These are phyloP conservation scores for Leishmania martiniquensis DNA, from an alignment of 208 protist species.

Conservation along the genomic window DNA sequence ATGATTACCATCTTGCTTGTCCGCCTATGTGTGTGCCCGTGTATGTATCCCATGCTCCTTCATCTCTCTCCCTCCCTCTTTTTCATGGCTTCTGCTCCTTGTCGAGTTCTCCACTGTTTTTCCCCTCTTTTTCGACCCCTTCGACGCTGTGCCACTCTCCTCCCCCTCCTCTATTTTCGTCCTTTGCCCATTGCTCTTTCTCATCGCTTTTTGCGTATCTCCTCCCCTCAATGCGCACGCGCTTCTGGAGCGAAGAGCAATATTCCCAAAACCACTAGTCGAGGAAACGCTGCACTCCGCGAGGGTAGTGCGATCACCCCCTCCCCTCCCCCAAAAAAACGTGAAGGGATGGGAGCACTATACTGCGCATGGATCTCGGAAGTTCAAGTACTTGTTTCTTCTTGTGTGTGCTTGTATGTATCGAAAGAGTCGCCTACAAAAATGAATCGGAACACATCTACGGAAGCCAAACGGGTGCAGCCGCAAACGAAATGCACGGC, in stretches of 20 bases:
- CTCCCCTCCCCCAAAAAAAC: too few relatives aligned
- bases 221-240: neutral
- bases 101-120: neutral
- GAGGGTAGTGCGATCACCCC: too few relatives aligned
- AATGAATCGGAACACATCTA: neutral
- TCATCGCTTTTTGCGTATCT: neutral
- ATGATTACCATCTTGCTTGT: neutral
- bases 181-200: neutral
- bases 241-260: neutral
- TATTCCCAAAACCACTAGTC: neutral
- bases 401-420: neutral
- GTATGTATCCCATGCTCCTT: neutral
- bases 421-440: neutral
- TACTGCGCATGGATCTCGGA: neutral
- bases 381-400: neutral
- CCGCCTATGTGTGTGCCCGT: too few relatives aligned
- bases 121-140: neutral
- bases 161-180: neutral
- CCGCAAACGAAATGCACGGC: too few relatives aligned
- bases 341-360: neutral
- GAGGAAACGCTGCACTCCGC: too few relatives aligned
- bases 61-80: neutral
- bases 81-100: neutral
- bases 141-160: neutral
- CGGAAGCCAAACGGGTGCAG: neutral